Evolutionary conservation across 192 early-diverging fungal species (phyloP), one percentile per base, ranked within the genome.

Genomic region (Backusella morwellensis): DNA sequence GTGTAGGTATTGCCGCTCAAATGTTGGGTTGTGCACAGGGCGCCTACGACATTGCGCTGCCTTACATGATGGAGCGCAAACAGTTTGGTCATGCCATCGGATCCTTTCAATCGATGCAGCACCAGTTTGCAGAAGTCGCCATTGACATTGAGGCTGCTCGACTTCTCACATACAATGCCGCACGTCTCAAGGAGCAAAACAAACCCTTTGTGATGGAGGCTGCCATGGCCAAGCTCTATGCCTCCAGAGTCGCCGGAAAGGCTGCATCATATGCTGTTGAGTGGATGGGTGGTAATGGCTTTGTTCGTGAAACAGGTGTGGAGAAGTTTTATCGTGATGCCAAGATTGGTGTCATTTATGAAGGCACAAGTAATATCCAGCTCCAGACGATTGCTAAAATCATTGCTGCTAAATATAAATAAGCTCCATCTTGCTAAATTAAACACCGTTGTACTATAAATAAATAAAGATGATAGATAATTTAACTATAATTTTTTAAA

Each of bases 271-370:
- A 92, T 79, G 93, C 95, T 47, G 88, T 99, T 72, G 97, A 99
- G 85, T 99, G 96, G 96, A 90, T 96, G 86, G 97, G 97, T 79
- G 97, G 97, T 59, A 92, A 97, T 68, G 97, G 96, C 7, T 99
- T 99, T 89, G 97, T 97, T 4, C 90, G 96, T 75, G 95, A 96
- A 29, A 87, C 79, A 7, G 79, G 79, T 69, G 74, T 93, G 15
- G 97, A 99, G 82, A 97, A 97, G 86, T 99, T 92, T 86, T 97
- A 94, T 88, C 90, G 97, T 73, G 97, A 99, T 84, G 90, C 89
- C 82, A 97, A 96, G 88, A 97, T 98, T 77, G 97, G 97, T 79
- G 91, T 93, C 44, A 98, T 97, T 81, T 97, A 97, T 82, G 95
- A 95, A 70, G 91, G 91, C 85, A 99, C 90, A 97, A 98, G 80